Percentiles rank a stretch among this genome's conserved stretches.
Conservation (phyloP, 1,139 yeast species). For the Diutina siamensis region DNA sequence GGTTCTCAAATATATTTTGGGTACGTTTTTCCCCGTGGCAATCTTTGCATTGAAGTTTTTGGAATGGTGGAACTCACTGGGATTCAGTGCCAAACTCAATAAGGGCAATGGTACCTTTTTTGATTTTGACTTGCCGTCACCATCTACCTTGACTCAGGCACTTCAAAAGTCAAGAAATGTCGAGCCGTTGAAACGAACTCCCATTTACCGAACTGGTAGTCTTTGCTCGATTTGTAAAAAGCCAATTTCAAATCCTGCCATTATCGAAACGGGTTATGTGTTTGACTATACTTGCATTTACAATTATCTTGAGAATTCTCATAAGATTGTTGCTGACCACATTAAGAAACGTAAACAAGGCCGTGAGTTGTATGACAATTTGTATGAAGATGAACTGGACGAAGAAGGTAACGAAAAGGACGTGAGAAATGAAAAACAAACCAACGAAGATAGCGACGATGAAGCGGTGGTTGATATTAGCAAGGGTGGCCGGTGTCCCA, state of each 20-base stretch:
- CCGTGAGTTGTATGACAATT: constrained; percentile 7
- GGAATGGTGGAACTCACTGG: constrained; percentile 92
- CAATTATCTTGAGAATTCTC: constrained; percentile 43
- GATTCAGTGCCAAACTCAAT: constrained; percentile 52
- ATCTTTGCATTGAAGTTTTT: constrained; percentile 75
- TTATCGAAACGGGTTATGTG: constrained; percentile 84
- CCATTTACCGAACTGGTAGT: constrained; percentile 21
- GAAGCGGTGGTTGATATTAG: constrained; percentile 13
- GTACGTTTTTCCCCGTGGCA: constrained; percentile 67
- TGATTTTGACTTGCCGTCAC: constrained; percentile 46
- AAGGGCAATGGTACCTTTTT: constrained; percentile 39
- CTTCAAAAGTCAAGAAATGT: constrained; percentile 11
- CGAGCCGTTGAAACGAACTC: constrained; percentile 8
- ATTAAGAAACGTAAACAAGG: constrained; percentile 7
- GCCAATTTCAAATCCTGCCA: constrained; percentile 65
- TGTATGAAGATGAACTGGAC: constrained; percentile 9
- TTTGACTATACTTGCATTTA: constrained; percentile 84
- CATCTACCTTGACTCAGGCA: constrained; percentile 15
- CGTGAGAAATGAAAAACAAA: constrained; percentile 9
- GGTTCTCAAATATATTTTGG: constrained; percentile 24
- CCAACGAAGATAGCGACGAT: constrained; percentile 13
- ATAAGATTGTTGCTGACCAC: constrained; percentile 21
- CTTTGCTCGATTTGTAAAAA: constrained; percentile 67
- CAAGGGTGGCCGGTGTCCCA: constrained; percentile 75
- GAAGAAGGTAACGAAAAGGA: constrained; percentile 13